Evolutionary conservation across 1,284 basidiomycete genomes (phyloP).

Genomic region (Apiotrichum porosum): DNA sequence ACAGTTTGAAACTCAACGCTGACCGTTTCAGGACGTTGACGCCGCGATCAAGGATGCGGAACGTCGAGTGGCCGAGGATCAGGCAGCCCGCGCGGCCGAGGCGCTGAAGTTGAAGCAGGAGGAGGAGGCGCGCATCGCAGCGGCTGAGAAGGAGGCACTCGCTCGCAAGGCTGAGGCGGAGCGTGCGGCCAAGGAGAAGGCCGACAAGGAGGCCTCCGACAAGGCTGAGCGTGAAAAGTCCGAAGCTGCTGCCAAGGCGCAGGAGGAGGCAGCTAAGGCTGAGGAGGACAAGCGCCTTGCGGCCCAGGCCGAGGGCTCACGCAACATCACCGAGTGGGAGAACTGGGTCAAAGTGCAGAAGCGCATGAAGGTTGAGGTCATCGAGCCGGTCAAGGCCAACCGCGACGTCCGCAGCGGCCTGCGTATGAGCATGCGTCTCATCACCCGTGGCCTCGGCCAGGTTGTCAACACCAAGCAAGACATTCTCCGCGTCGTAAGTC

Average conservation of each 20-base stretch:
- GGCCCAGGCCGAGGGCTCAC: constrained; percentile 3
- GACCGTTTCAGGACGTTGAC: constrained; percentile 30
- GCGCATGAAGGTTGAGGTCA: constrained; percentile 68
- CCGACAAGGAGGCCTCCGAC: constrained; percentile 15
- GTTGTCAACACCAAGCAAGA: constrained; percentile 70
- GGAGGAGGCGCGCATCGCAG: constrained; percentile 21
- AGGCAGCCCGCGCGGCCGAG: constrained; percentile 6
- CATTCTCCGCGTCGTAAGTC: constrained; percentile 59
- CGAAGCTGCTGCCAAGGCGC: constrained; percentile 9
- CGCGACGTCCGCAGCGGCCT: constrained; percentile 52
- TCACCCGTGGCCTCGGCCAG: constrained; percentile 88
- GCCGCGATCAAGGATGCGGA: constrained; percentile 29
- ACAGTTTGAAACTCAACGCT: not conserved
- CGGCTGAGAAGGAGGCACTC: constrained; percentile 23
- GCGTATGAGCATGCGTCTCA: constrained; percentile 65
- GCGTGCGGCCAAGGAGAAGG: constrained; percentile 18
- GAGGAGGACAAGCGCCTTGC: constrained; percentile 17
- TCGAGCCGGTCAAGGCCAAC: constrained; percentile 67
- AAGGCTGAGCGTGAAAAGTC: constrained; percentile 13
- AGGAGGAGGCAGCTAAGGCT: constrained; percentile 9
- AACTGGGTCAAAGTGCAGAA: constrained; percentile 59
- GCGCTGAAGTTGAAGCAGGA: constrained; percentile 20
- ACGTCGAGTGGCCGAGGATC: constrained; percentile 19
- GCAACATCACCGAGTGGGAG: constrained; percentile 62
- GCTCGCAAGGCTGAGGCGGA: constrained; percentile 26